These are phyloP conservation scores for Globisporangium splendens DNA, from an alignment of 352 stramenopile genomes.

Conservation along the genomic window DNA sequence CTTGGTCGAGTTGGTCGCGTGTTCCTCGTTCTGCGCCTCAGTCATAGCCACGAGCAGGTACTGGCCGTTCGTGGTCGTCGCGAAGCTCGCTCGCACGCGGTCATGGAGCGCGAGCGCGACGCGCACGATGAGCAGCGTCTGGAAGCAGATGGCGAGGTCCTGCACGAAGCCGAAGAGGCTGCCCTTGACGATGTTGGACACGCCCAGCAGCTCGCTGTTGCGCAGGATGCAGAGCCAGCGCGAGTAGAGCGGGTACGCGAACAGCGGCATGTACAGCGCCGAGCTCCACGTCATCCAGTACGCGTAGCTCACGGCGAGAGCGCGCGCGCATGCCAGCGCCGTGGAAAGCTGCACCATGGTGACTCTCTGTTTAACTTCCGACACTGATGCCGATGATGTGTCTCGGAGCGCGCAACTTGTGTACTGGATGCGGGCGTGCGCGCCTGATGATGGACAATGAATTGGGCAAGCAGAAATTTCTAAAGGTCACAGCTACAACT, in stretches of 20 bases:
- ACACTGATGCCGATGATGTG: background rate
- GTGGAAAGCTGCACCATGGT: constrained; percentile 6
- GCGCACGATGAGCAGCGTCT: constrained; percentile 22
- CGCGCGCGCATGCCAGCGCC: background rate
- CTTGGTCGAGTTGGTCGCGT: constrained; percentile 8
- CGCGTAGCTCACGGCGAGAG: constrained; percentile 25
- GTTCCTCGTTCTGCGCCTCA: constrained; percentile 3
- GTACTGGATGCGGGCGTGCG: too few species aligned
- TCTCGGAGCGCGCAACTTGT: too few species aligned
- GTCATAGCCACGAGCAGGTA: constrained; percentile 21
- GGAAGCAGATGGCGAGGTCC: constrained; percentile 58
- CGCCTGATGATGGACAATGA: too few species aligned
- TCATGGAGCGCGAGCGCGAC: constrained; percentile 11
- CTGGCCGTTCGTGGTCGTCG: constrained; percentile 30
- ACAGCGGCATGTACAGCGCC: constrained; percentile 53
- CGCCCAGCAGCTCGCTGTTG: constrained; percentile 49
- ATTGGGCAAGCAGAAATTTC: too few species aligned
- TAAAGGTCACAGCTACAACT: too few species aligned
- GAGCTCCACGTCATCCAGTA: constrained; percentile 58
- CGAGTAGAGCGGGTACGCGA: constrained; percentile 46
- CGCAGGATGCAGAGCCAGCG: constrained; percentile 56
- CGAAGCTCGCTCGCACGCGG: constrained; percentile 12
- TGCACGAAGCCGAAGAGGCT: constrained; percentile 45
- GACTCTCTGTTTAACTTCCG: background rate
- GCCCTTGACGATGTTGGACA: constrained; percentile 36